Evolutionary conservation across 1,284 basidiomycete genomes (phyloP).

Genomic region (Heterobasidion parviporum): DNA sequence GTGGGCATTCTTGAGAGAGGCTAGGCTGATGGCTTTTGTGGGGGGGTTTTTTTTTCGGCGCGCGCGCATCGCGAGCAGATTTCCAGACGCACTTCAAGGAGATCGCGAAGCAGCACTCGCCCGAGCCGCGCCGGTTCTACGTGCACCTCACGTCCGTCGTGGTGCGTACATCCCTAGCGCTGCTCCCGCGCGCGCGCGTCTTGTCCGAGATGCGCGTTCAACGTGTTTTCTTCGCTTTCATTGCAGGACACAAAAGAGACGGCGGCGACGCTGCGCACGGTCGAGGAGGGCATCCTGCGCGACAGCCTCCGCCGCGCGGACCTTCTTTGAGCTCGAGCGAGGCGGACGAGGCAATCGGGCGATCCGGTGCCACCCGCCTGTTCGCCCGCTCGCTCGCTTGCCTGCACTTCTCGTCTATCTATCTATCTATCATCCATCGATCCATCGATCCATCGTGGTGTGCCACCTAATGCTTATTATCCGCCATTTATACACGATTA

Average conservation of each 20-base stretch:
- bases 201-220: not conserved
- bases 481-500: too few relatives aligned
- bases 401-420: not conserved
- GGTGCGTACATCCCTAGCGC: conserved; percentile 29
- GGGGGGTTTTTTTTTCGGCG: not conserved
- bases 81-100: conserved; percentile 33
- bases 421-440: not conserved
- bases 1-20: too few relatives aligned
- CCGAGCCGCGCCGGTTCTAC: conserved; percentile 54
- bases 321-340: conserved; percentile 30
- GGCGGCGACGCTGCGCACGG: conserved; percentile 48
- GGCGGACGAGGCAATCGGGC: too few relatives aligned
- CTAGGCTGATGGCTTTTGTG: not conserved
- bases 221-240: too few relatives aligned
- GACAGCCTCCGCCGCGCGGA: conserved; percentile 45
- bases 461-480: not conserved
- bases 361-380: too few relatives aligned
- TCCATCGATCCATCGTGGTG: not conserved
- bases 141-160: conserved; percentile 70
- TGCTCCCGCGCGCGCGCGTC: not conserved
- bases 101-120: conserved; percentile 26
- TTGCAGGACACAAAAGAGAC: conserved; percentile 59
- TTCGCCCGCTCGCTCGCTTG: too few relatives aligned
- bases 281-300: conserved; percentile 42
- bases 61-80: conserved; percentile 16